Evolutionary conservation across 805 yeast species (phyloP), one percentile per base, ranked within the genome.

Genomic region (Phaffomyces antillensis): DNA sequence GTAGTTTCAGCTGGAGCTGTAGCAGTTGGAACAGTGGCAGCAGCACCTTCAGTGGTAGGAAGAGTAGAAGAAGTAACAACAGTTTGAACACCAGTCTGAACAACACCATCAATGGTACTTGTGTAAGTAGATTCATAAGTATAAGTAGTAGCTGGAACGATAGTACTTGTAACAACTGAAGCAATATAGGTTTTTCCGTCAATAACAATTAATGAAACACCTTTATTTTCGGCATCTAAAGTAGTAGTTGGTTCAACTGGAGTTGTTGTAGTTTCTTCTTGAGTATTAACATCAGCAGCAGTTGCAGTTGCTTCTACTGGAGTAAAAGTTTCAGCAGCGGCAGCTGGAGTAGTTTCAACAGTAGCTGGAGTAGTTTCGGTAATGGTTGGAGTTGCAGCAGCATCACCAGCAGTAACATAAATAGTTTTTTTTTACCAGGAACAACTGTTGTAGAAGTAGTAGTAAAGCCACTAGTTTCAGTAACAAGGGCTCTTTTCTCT

Each of bases 131-230:
- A 46, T 26, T 33, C 40, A n/a, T 35, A 41, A 10, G 43, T 41
- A 13, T 17, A 36, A 20, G 43, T 58, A 7, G 50, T 51, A 24
- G 59, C 61, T 18, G 62, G 54, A 38, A 43, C 46, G 41, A 59
- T 52, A 18, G 63, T 59, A 42, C 60, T 55, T 24, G 49, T 43
- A 26, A 52, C 46, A 40, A 50, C 48, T 17, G 52, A 45, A 28
- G 53, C 58, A 20, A 52, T 45, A 42, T 55, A 56, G n/a, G 62
- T 57, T 7, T 55, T 55, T 28, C 61, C 60, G 35, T 45, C 56
- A 38, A 52, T 48, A 13, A 50, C 53, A 20, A 58, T 52, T 37
- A 48, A 43, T 8, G 30, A 28, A 12, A 28, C 30, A 11, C 13
- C 30, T 28, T 28, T 28, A 28, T 28, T 9, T 28, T 10, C 30